These are phyloP conservation scores for Boletellus sp. DNA, from an alignment of 768 basidiomycete genomes.

Conservation along the genomic window DNA sequence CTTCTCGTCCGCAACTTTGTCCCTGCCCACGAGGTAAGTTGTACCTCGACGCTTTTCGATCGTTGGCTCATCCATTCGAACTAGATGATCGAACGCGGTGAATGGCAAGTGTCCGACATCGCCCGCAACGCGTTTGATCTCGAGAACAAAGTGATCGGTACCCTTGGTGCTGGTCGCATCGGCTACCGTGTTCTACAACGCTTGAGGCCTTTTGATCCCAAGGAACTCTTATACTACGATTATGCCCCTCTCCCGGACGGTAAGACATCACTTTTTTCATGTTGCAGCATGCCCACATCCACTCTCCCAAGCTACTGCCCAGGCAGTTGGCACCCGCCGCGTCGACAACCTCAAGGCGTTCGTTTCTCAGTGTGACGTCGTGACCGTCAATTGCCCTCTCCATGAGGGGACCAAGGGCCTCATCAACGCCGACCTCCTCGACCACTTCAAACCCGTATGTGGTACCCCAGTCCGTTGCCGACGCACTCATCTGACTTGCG, in stretches of 20 bases:
- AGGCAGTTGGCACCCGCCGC: conserved; percentile 63
- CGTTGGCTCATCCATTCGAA: background rate
- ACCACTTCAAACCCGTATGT: conserved; percentile 63
- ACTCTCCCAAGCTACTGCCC: conserved; percentile 48
- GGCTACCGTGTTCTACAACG: conserved; percentile 86
- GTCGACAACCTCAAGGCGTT: conserved; percentile 71
- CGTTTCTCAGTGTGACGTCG: conserved; percentile 62
- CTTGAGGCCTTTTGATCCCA: conserved; percentile 76
- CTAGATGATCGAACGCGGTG: conserved; percentile 75
- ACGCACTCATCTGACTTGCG: background rate
- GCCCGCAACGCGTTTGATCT: conserved; percentile 83
- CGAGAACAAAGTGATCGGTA: conserved; percentile 86
- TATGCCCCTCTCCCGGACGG: conserved; percentile 67
- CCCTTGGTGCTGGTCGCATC: conserved; percentile 78
- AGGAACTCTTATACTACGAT: conserved; percentile 86
- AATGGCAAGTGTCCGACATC: conserved; percentile 81
- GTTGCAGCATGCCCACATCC: background rate
- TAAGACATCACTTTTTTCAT: conserved; percentile 18
- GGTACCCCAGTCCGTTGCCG: background rate
- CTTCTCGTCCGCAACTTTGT: conserved; percentile 86
- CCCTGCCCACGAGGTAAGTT: conserved; percentile 67
- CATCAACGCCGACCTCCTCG: conserved; percentile 73
- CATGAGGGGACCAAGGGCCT: conserved; percentile 80
- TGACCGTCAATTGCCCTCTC: conserved; percentile 81
- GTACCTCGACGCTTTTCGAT: background rate